Conservation (phyloP, 306 rosid genomes). For the Amphicarpaea edgeworthii region DNA sequence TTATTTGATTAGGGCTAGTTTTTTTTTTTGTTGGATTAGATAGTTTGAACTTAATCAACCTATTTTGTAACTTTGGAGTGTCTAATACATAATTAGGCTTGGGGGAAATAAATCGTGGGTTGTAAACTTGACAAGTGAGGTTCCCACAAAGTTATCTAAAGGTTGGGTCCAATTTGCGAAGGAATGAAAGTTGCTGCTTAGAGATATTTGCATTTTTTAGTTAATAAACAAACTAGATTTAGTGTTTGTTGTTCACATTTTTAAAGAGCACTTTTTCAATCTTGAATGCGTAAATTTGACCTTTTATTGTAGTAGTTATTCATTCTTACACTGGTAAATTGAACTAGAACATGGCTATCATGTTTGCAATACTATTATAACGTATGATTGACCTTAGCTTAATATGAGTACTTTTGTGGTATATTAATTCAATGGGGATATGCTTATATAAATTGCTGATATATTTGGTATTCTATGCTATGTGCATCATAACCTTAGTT, state of each 20-base stretch:
- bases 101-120: not conserved
- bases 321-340: not conserved
- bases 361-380: not conserved
- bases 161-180: constrained; percentile 8
- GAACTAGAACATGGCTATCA: not conserved
- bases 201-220: constrained; percentile 31
- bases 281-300: not conserved
- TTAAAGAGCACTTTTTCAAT: not conserved
- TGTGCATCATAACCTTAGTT: too few species aligned
- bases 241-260: constrained; percentile 22
- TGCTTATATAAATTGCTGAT: not conserved
- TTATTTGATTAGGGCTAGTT: too few species aligned
- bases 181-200: not conserved
- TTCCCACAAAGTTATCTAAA: not conserved
- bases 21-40: too few species aligned
- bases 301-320: not conserved
- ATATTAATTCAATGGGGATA: too few species aligned
- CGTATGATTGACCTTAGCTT: not conserved
- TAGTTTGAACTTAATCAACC: too few species aligned
- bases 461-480: not conserved
- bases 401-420: not conserved
- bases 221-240: not conserved
- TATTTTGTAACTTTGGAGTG: too few species aligned
- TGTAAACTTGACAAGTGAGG: not conserved
- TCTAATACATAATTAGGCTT: too few species aligned